Percentiles rank a stretch among this genome's conserved stretches.
Conservation (phyloP, 148 eudicot species). For the Mesembryanthemum crystallinum region DNA sequence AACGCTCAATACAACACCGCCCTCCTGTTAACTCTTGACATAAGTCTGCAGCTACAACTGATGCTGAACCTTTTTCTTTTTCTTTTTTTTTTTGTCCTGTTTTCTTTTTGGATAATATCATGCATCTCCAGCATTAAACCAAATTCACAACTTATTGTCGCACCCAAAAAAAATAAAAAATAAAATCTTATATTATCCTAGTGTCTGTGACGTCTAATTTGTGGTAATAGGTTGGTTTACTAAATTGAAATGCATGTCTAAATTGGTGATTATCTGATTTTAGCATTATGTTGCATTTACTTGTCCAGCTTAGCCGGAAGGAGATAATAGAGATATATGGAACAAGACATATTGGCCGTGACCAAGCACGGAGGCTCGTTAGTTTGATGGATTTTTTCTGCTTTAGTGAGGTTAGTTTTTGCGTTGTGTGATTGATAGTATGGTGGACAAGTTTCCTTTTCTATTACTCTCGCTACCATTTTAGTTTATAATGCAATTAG, state of each 20-base stretch:
- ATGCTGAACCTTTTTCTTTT: neutral
- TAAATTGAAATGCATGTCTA: neutral
- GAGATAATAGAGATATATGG: constrained; percentile 85
- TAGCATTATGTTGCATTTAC: neutral
- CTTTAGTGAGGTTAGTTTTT: constrained; percentile 81
- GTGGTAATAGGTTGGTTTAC: neutral
- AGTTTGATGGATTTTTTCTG: constrained; percentile 99
- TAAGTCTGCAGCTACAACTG: neutral
- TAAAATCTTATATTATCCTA: no score
- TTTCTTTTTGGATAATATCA: neutral
- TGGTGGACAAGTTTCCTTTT: neutral
- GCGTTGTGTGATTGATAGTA: constrained; percentile 7
- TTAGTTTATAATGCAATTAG: neutral
- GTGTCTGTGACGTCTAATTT: neutral
- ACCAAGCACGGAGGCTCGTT: constrained; percentile 87
- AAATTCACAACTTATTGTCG: neutral
- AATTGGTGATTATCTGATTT: neutral
- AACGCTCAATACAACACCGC: neutral
- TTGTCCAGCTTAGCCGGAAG: constrained; percentile 63
- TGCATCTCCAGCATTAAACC: neutral
- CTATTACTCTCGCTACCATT: neutral
- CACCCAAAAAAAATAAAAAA: no score
- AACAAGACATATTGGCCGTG: constrained; percentile 93
- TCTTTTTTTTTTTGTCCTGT: neutral
- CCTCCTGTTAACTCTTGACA: neutral